Conservation (phyloP, 140 eudicot species). For the Bidens hawaiensis region DNA sequence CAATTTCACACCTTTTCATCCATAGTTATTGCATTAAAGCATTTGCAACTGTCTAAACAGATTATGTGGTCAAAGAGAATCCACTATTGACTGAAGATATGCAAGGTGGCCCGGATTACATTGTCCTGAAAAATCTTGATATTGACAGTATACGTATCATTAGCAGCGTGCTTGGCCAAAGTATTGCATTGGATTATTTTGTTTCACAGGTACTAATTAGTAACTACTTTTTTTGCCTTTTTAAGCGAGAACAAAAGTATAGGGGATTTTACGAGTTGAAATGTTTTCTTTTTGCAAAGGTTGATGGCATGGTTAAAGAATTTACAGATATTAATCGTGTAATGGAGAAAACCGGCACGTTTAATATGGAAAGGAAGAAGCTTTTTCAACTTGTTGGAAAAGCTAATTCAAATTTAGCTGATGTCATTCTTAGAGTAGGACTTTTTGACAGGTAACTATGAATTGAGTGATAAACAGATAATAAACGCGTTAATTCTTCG, state of each 20-base stretch:
- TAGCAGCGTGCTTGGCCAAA: slow-evolving; percentile 95
- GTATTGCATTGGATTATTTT: slow-evolving; percentile 87
- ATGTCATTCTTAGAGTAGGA: slow-evolving; percentile 90
- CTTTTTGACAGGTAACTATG: slow-evolving; percentile 94
- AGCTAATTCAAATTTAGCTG: slow-evolving; percentile 95
- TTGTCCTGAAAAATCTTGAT: slow-evolving; percentile 73
- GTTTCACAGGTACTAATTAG: slow-evolving; percentile 79
- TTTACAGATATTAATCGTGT: slow-evolving; percentile 79
- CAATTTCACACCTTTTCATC: slow-evolving; percentile 3
- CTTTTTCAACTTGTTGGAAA: slow-evolving; percentile 93
- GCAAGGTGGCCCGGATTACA: slow-evolving; percentile 93
- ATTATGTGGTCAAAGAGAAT: slow-evolving; percentile 81
- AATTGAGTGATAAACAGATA: too few relatives aligned
- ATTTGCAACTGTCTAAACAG: slow-evolving; percentile 36
- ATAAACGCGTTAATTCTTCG: background rate
- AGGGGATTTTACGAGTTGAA: background rate
- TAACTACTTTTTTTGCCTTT: background rate
- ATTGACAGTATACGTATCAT: slow-evolving; percentile 82
- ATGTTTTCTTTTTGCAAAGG: slow-evolving; percentile 31
- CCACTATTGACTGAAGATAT: slow-evolving; percentile 69
- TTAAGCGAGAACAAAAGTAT: background rate
- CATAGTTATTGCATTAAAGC: background rate
- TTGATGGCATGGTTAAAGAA: slow-evolving; percentile 93
- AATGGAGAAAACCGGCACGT: slow-evolving; percentile 96
- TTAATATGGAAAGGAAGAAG: slow-evolving; percentile 87